Evolutionary conservation across 352 stramenopile species (phyloP).

Genomic region (Phytophthora fragariae): DNA sequence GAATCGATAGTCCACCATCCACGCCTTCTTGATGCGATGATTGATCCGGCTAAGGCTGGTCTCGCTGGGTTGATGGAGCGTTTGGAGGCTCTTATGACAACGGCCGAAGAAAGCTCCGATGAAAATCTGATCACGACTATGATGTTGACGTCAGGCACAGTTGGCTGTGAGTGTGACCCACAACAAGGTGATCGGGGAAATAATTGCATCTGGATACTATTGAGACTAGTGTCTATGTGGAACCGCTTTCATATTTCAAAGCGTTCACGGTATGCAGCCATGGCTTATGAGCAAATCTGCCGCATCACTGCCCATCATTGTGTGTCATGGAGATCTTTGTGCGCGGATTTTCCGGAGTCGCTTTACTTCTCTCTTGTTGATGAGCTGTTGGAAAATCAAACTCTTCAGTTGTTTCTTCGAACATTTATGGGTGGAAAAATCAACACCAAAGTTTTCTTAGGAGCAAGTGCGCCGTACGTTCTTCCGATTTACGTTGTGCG

Average conservation of each 20-base stretch:
- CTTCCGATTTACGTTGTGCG: constrained; percentile 70
- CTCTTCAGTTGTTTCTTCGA: constrained; percentile 55
- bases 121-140: constrained; percentile 28
- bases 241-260: constrained; percentile 47
- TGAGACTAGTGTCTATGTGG: constrained; percentile 63
- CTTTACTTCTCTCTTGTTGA: constrained; percentile 70
- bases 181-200: constrained; percentile 43
- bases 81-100: constrained; percentile 42
- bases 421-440: constrained; percentile 65
- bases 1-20: constrained; percentile 30
- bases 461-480: constrained; percentile 57
- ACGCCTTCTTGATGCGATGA: constrained; percentile 45
- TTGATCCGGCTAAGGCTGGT: constrained; percentile 36
- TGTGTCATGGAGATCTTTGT: constrained; percentile 66
- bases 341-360: constrained; percentile 57
- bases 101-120: constrained; percentile 43
- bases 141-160: constrained; percentile 42
- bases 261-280: constrained; percentile 31
- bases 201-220: constrained; percentile 58
- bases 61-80: constrained; percentile 45
- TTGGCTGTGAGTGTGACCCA: constrained; percentile 54
- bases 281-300: constrained; percentile 59
- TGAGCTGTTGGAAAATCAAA: constrained; percentile 51
- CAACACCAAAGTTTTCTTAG: constrained; percentile 51
- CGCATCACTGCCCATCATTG: constrained; percentile 51